phyloP scores from a whole-genome alignment of 345 rosid genomes.

The Kandelia obovata region DNA sequence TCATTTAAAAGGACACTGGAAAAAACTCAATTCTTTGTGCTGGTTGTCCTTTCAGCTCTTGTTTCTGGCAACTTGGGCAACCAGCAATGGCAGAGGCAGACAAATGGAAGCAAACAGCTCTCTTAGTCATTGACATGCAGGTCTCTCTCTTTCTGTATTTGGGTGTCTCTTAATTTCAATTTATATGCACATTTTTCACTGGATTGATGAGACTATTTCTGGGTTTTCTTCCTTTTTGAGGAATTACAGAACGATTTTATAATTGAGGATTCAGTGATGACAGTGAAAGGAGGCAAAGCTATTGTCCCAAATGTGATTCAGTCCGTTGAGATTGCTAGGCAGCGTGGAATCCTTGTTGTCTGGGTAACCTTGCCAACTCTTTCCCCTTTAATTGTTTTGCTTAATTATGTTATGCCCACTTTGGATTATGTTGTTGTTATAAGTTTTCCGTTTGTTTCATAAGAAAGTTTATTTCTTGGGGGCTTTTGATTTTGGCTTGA shows the following conservation, averaged over 20 bases:
- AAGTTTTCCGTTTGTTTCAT: constrained; percentile 15
- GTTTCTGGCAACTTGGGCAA: background rate
- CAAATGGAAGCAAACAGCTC: constrained; percentile 65
- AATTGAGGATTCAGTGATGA: constrained; percentile 21
- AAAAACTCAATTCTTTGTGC: too few relatives aligned
- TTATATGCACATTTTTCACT: background rate
- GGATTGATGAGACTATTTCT: background rate
- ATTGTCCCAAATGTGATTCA: constrained; percentile 58
- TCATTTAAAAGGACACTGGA: too few relatives aligned
- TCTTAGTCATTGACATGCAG: constrained; percentile 96
- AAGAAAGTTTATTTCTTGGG: background rate
- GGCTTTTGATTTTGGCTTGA: background rate
- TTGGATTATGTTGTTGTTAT: background rate
- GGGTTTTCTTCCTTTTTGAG: constrained; percentile 2
- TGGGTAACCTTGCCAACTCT: constrained; percentile 48
- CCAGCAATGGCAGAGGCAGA: constrained; percentile 27
- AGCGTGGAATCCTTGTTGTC: constrained; percentile 62
- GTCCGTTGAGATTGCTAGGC: constrained; percentile 67
- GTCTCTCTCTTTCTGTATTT: constrained; percentile 21
- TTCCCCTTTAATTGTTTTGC: background rate
- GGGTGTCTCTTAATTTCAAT: background rate
- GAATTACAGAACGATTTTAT: constrained; percentile 61
- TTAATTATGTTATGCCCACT: background rate
- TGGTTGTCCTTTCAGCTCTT: too few relatives aligned
- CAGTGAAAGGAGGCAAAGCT: constrained; percentile 63